Conservation (phyloP, 306 rosid species). For the Cercis canadensis region DNA sequence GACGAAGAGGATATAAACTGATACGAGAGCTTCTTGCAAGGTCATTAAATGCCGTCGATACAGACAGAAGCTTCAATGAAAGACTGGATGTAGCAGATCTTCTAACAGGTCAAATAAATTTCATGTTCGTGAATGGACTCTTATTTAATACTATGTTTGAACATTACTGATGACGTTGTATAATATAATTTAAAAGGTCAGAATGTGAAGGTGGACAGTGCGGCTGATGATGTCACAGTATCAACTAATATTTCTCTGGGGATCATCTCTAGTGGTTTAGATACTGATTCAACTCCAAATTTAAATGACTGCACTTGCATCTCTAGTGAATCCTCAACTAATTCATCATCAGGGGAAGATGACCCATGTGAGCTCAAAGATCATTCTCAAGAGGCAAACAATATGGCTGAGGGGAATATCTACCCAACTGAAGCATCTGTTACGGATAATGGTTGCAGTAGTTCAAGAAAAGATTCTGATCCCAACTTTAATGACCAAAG, state of each 20-base stretch:
- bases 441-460: constrained; percentile 38
- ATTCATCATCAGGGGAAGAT: constrained; percentile 19
- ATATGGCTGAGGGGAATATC: constrained; percentile 39
- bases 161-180: constrained; percentile 48
- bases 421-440: constrained; percentile 34
- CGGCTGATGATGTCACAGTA: constrained; percentile 12
- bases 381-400: constrained; percentile 43
- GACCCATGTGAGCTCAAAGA: constrained; percentile 26
- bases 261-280: constrained; percentile 26
- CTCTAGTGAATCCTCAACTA: constrained; percentile 35
- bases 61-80: constrained; percentile 34
- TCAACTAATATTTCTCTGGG: constrained; percentile 27
- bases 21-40: constrained; percentile 65
- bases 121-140: constrained; percentile 25
- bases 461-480: constrained; percentile 40
- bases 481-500: too few species aligned
- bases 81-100: constrained; percentile 38
- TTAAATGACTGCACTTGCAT: constrained; percentile 29
- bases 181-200: constrained; percentile 70
- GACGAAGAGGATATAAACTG: constrained; percentile 89
- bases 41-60: constrained; percentile 38
- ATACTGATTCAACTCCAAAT: constrained; percentile 29
- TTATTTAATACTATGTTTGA: constrained; percentile 24
- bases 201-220: constrained; percentile 46
- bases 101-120: constrained; percentile 56